A percentile compares a stretch with the other conserved stretches of the same genome.
These are phyloP conservation scores for Echinochloa phyllopogon DNA, from an alignment of 176 grass and related monocot species.

Conservation along the genomic window DNA sequence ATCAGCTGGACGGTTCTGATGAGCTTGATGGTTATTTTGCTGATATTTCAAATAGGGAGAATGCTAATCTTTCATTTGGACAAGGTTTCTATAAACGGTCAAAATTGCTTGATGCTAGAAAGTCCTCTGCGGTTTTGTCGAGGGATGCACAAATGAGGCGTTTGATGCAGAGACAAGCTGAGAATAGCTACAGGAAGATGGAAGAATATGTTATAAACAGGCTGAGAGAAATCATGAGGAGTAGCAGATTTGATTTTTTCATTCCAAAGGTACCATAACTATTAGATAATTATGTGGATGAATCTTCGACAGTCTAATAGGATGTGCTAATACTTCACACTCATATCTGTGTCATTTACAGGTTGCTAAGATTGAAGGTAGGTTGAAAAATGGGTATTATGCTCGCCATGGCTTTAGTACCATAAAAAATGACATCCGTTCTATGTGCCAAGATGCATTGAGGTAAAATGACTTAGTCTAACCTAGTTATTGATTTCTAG, in stretches of 20 bases:
- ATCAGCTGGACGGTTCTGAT: constrained; percentile 70
- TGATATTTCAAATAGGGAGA: constrained; percentile 62
- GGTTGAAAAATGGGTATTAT: constrained; percentile 93
- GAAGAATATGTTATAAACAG: constrained; percentile 78
- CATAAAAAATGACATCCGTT: constrained; percentile 90
- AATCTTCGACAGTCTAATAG: neutral
- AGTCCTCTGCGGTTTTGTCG: constrained; percentile 83
- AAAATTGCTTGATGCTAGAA: constrained; percentile 94
- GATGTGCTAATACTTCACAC: constrained; percentile 1
- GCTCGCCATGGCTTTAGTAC: constrained; percentile 84
- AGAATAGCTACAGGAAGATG: constrained; percentile 82
- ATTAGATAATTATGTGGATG: constrained; percentile 8
- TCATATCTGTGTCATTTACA: constrained; percentile 49
- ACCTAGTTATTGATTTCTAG: constrained; percentile 27
- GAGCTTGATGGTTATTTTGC: constrained; percentile 70
- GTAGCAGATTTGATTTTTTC: constrained; percentile 83
- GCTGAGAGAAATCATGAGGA: constrained; percentile 91
- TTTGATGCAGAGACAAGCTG: constrained; percentile 89
- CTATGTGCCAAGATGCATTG: constrained; percentile 93
- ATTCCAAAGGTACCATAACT: constrained; percentile 65
- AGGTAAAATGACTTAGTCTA: constrained; percentile 68
- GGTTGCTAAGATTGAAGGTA: constrained; percentile 95
- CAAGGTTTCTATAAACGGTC: constrained; percentile 97
- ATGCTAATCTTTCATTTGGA: constrained; percentile 70
- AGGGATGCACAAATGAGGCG: constrained; percentile 98